phyloP scores from a whole-genome alignment of 2,329 filamentous ascomycete genomes.

The Fonsecaea multimorphosa region DNA sequence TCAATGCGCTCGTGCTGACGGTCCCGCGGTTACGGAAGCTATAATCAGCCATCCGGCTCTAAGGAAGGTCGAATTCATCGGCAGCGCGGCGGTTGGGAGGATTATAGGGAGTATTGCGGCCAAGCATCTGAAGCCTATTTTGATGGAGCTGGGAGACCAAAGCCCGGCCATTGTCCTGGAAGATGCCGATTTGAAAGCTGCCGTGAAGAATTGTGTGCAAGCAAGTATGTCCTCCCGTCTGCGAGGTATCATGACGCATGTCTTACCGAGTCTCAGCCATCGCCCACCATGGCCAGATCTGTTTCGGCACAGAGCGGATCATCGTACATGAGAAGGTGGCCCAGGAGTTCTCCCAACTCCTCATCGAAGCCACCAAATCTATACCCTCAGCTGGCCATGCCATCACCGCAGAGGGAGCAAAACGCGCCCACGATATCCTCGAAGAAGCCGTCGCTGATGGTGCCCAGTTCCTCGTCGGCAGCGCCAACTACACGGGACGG shows the following conservation, averaged over 20 bases:
- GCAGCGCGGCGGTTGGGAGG: constrained; percentile 82
- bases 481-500: constrained; percentile 71
- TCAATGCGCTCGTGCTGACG: constrained; percentile 73
- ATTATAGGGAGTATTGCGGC: constrained; percentile 81
- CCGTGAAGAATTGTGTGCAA: constrained; percentile 66
- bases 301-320: constrained; percentile 85
- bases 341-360: constrained; percentile 77
- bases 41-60: constrained; percentile 73
- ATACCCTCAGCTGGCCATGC: constrained; percentile 76
- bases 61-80: constrained; percentile 84
- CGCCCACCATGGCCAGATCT: constrained; percentile 95
- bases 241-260: neutral
- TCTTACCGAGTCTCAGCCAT: constrained; percentile 65
- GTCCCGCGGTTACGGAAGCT: constrained; percentile 74
- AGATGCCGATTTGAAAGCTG: constrained; percentile 72
- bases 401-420: constrained; percentile 83
- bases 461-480: constrained; percentile 77
- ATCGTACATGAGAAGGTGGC: constrained; percentile 85
- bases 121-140: constrained; percentile 79
- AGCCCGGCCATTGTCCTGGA: constrained; percentile 84
- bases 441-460: constrained; percentile 78
- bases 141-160: constrained; percentile 89
- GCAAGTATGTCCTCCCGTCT: constrained; percentile 45
- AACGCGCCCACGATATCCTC: constrained; percentile 75
- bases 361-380: constrained; percentile 81